Percentiles rank a stretch among this genome's conserved stretches.
These are phyloP conservation scores for Wickerhamomyces chambardii DNA, from an alignment of 805 yeast species.

Conservation along the genomic window DNA sequence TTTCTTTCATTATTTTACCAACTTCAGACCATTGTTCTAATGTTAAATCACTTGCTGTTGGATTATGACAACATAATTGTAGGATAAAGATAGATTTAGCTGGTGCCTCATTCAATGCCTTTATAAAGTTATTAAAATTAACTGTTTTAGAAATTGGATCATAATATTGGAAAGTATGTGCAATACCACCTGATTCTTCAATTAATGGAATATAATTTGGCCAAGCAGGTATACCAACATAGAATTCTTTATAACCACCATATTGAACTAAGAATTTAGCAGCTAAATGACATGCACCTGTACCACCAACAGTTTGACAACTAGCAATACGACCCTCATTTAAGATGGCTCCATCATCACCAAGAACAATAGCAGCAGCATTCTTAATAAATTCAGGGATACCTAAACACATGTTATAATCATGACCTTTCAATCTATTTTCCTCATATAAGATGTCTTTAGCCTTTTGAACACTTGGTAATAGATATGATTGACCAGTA, in stretches of 20 bases:
- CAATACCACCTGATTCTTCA: constrained; percentile 57
- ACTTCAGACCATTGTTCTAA: constrained; percentile 74
- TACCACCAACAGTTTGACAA: constrained; percentile 88
- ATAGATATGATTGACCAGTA: constrained; percentile 86
- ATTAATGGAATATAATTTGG: constrained; percentile 85
- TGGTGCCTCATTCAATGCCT: constrained; percentile 45
- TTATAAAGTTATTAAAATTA: constrained; percentile 55
- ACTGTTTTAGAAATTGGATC: constrained; percentile 51
- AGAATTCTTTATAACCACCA: constrained; percentile 40
- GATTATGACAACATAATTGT: constrained; percentile 96
- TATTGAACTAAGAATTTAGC: constrained; percentile 67
- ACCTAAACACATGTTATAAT: constrained; percentile 57
- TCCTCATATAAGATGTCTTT: constrained; percentile 40
- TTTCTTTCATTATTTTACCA: constrained; percentile 47
- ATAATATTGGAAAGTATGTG: constrained; percentile 65
- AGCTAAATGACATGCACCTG: constrained; percentile 86
- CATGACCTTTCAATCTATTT: constrained; percentile 54
- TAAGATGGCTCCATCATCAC: too few species aligned
- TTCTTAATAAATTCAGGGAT: constrained; percentile 49
- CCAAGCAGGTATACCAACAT: constrained; percentile 90
- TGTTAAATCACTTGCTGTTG: constrained; percentile 91
- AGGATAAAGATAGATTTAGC: constrained; percentile 60
- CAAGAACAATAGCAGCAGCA: too few species aligned
- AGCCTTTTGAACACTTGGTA: constrained; percentile 67
- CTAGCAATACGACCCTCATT: constrained; percentile 52